phyloP scores from a whole-genome alignment of 805 yeast genomes.

The Lipomyces japonicus region DNA sequence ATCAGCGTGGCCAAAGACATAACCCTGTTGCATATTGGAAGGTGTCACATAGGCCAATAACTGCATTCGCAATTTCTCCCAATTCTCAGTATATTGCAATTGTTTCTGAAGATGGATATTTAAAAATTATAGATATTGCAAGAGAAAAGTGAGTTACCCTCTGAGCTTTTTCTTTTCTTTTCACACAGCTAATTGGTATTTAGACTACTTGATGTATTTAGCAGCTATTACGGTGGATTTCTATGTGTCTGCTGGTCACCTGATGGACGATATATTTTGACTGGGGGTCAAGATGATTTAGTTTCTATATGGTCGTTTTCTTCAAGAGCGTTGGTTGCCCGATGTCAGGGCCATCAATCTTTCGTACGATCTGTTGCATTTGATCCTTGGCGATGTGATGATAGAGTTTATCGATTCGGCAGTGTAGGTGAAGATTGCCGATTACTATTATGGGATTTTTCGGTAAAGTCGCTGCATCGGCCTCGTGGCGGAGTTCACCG shows the following conservation, averaged over 20 bases:
- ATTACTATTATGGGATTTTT: slow-evolving; percentile 52
- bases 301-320: slow-evolving; percentile 45
- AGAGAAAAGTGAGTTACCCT: slow-evolving; percentile 35
- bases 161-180: not conserved
- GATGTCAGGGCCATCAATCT: slow-evolving; percentile 50
- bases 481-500: slow-evolving; percentile 24
- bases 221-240: slow-evolving; percentile 66
- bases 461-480: slow-evolving; percentile 42
- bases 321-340: slow-evolving; percentile 35
- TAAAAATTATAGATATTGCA: slow-evolving; percentile 53
- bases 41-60: slow-evolving; percentile 56
- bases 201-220: slow-evolving; percentile 49
- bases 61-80: slow-evolving; percentile 47
- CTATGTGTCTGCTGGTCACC: slow-evolving; percentile 51
- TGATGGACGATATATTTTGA: slow-evolving; percentile 45
- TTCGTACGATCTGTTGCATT: slow-evolving; percentile 49
- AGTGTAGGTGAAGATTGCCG: slow-evolving; percentile 56
- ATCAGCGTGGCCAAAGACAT: slow-evolving; percentile 24
- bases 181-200: not conserved
- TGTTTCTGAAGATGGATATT: slow-evolving; percentile 64
- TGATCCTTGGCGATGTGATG: slow-evolving; percentile 42
- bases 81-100: slow-evolving; percentile 44
- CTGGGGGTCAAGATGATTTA: slow-evolving; percentile 57
- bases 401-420: slow-evolving; percentile 47
- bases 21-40: slow-evolving; percentile 61